Conservation (phyloP, 257 asterid genomes). For the Cynanchum wilfordii region DNA sequence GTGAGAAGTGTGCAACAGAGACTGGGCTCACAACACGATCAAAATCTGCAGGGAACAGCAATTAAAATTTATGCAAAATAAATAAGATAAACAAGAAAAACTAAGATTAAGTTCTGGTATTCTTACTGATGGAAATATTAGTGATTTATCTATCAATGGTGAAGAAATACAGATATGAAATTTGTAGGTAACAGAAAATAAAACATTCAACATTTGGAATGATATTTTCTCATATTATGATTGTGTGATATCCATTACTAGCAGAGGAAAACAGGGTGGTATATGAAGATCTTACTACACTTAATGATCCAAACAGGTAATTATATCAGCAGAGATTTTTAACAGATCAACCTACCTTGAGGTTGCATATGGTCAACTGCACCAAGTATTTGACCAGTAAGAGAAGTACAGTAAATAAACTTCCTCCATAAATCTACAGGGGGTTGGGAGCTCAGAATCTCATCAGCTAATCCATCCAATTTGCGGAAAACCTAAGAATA, state of each 20-base stretch:
- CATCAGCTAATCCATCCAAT: conserved; percentile 76
- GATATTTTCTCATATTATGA: not conserved
- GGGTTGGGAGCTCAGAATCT: conserved; percentile 70
- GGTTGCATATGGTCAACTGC: conserved; percentile 89
- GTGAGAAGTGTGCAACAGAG: conserved; percentile 95
- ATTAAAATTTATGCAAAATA: conserved; percentile 5
- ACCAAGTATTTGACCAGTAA: conserved; percentile 78
- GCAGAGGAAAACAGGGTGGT: not conserved
- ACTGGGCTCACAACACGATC: conserved; percentile 71
- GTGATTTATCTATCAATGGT: not conserved
- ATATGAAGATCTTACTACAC: not conserved
- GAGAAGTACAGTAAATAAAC: conserved; percentile 83
- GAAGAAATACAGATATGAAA: not conserved
- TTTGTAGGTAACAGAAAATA: not conserved
- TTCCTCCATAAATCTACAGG: conserved; percentile 95
- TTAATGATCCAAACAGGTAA: not conserved
- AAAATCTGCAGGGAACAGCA: conserved; percentile 58
- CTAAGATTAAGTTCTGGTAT: not conserved
- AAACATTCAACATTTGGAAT: not conserved
- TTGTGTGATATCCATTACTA: not conserved
- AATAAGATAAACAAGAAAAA: not conserved
- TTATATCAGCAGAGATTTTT: too few species aligned
- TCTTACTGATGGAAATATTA: not conserved
- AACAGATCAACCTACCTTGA: conserved; percentile 47
- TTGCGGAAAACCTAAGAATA: conserved; percentile 68